Conservation (phyloP, 352 stramenopile species). For the Phytopythium vexans region DNA sequence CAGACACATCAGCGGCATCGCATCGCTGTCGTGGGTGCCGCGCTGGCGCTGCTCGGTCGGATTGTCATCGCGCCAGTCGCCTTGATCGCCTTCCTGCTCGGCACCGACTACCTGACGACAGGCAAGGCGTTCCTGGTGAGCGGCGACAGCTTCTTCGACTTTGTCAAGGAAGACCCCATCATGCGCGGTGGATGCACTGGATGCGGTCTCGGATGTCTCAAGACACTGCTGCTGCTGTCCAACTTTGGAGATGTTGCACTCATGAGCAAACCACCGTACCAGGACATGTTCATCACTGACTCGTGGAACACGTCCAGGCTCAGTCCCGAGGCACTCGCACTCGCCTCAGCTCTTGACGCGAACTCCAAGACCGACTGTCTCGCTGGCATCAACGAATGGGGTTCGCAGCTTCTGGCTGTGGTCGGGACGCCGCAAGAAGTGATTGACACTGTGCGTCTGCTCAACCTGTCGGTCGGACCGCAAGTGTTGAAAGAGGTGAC, state of each 20-base stretch:
- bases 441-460: neutral
- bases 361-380: neutral
- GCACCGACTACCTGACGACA: too few relatives aligned
- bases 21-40: too few relatives aligned
- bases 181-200: constrained; percentile 19
- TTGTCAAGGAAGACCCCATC: constrained; percentile 19
- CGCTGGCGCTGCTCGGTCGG: too few relatives aligned
- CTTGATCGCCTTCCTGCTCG: too few relatives aligned
- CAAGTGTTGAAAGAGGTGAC: constrained; percentile 15
- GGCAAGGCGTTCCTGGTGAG: too few relatives aligned
- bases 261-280: constrained; percentile 21
- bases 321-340: neutral
- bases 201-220: constrained; percentile 13
- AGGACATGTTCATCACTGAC: constrained; percentile 14
- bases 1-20: too few relatives aligned
- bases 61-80: too few relatives aligned
- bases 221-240: constrained; percentile 16
- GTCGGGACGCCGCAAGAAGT: neutral
- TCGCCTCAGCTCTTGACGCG: neutral
- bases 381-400: neutral
- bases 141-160: constrained; percentile 25
- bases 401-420: neutral
- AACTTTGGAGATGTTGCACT: constrained; percentile 15
- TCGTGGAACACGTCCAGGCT: constrained; percentile 7
- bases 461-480: constrained; percentile 5